Conservation (phyloP, 352 stramenopile genomes). For the Elongisporangium senticosum region DNA sequence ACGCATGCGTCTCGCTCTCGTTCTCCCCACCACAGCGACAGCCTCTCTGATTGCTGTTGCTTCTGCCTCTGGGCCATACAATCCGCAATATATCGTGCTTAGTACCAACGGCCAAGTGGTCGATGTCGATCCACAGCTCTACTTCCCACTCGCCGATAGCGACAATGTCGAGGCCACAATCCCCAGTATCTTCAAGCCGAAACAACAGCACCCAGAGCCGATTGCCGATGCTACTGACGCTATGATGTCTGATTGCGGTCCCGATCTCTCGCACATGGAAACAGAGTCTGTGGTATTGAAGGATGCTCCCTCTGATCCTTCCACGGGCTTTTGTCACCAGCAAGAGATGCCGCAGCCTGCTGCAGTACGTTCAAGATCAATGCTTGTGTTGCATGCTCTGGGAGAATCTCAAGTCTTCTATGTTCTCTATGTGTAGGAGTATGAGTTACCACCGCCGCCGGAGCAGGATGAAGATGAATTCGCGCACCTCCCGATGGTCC, state of each 20-base stretch:
- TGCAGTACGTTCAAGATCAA: neutral
- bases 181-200: neutral
- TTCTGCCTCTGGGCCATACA: constrained; percentile 4
- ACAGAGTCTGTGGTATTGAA: neutral
- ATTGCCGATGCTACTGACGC: neutral
- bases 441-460: neutral
- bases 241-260: neutral
- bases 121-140: constrained; percentile 23
- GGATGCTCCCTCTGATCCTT: neutral
- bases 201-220: neutral
- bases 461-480: constrained; percentile 24
- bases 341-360: neutral
- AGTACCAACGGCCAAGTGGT: constrained; percentile 27
- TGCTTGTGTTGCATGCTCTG: neutral
- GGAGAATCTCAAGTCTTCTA: neutral
- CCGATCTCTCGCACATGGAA: neutral
- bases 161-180: constrained; percentile 5
- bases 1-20: neutral
- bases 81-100: constrained; percentile 29
- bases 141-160: constrained; percentile 11
- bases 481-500: neutral
- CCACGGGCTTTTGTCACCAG: neutral
- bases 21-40: neutral
- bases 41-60: neutral
- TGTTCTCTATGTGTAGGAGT: constrained; percentile 1